These are phyloP conservation scores for Botryotinia narcissicola DNA, from an alignment of 2,329 filamentous ascomycete genomes.

Conservation along the genomic window DNA sequence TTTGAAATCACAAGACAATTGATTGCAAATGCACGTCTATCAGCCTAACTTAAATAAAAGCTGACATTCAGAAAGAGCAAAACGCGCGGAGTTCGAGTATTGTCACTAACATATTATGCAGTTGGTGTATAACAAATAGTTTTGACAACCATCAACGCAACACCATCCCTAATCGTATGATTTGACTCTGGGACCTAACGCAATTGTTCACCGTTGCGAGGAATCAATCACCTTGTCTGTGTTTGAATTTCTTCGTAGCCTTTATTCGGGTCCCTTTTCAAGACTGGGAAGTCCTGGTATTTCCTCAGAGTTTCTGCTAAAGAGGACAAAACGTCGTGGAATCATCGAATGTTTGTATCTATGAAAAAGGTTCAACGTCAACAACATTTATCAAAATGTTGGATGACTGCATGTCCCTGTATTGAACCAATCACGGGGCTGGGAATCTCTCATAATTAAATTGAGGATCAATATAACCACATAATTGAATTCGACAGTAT, in stretches of 20 bases:
- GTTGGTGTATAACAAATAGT: neutral
- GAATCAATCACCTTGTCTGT: rapidly evolving
- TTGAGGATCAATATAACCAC: rapidly evolving
- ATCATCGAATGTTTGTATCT: neutral
- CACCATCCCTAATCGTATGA: neutral
- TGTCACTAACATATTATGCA: neutral
- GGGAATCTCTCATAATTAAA: neutral
- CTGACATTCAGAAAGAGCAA: neutral
- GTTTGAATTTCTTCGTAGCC: no score
- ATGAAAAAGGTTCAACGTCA: neutral
- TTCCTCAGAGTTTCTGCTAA: no score
- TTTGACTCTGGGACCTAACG: neutral
- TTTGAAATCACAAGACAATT: no score
- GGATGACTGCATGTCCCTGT: neutral
- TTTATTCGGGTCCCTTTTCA: no score
- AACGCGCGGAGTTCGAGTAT: rapidly evolving
- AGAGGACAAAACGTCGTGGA: no score
- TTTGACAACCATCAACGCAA: no score
- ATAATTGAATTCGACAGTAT: neutral
- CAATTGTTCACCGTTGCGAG: neutral
- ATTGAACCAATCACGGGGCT: neutral
- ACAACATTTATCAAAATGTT: neutral
- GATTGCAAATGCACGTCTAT: no score
- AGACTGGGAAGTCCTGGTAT: rapidly evolving
- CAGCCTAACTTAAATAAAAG: no score